A percentile compares a stretch with the other conserved stretches of the same genome.
Evolutionary conservation across 1,139 yeast species (phyloP).

Genomic region (Petasospora fabianii): DNA sequence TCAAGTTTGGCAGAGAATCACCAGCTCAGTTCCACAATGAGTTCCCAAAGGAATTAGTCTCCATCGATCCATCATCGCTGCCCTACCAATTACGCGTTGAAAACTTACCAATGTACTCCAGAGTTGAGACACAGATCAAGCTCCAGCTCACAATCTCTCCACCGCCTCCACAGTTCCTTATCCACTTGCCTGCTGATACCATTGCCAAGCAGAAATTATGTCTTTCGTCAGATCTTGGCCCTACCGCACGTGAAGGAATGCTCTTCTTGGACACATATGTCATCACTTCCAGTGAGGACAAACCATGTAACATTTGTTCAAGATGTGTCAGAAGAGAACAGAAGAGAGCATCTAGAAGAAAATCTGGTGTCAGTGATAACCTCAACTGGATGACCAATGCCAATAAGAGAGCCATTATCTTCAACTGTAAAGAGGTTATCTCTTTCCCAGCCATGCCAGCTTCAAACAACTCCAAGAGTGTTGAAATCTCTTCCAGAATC

Average conservation of each 20-base stretch:
- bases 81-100: slow-evolving; percentile 58
- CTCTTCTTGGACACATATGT: slow-evolving; percentile 66
- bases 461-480: slow-evolving; percentile 35
- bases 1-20: slow-evolving; percentile 50
- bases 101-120: slow-evolving; percentile 71
- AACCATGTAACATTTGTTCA: slow-evolving; percentile 73
- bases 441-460: slow-evolving; percentile 62
- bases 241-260: slow-evolving; percentile 49
- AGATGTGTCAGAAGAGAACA: slow-evolving; percentile 90
- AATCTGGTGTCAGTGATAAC: slow-evolving; percentile 65
- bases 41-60: slow-evolving; percentile 25
- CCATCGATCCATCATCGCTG: slow-evolving; percentile 30
- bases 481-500: slow-evolving; percentile 80
- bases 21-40: slow-evolving; percentile 22
- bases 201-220: slow-evolving; percentile 84
- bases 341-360: slow-evolving; percentile 87
- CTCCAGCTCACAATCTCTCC: slow-evolving; percentile 65
- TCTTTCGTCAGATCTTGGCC: slow-evolving; percentile 39
- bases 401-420: slow-evolving; percentile 78
- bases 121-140: slow-evolving; percentile 95
- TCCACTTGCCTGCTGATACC: slow-evolving; percentile 82
- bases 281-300: slow-evolving; percentile 39
- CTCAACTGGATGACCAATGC: slow-evolving; percentile 73
- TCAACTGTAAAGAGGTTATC: slow-evolving; percentile 84
- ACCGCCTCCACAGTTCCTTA: slow-evolving; percentile 63